A percentile compares a stretch with the other conserved stretches of the same genome.
phyloP scores from a whole-genome alignment of 1,284 basidiomycete genomes.

The Caloboletus firmus region DNA sequence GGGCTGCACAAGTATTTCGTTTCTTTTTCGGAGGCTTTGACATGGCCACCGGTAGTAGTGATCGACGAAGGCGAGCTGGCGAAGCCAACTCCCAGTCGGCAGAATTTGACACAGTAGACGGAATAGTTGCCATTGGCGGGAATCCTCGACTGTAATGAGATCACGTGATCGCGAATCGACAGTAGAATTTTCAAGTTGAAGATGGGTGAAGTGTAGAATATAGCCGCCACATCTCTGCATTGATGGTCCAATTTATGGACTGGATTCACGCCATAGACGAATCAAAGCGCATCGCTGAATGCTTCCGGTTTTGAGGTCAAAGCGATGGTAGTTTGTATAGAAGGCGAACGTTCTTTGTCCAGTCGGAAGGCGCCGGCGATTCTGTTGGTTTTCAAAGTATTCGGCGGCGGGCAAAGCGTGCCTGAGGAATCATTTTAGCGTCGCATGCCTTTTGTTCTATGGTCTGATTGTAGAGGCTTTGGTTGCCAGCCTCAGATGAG shows the following conservation, averaged over 20 bases:
- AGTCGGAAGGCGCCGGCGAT: background rate
- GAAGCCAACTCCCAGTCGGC: conserved; percentile 1
- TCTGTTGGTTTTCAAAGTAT: background rate
- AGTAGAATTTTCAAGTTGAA: background rate
- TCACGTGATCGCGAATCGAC: conserved; percentile 8
- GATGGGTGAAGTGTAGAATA: too few species aligned
- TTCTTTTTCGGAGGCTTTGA: conserved; percentile 14
- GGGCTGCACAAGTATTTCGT: conserved; percentile 18
- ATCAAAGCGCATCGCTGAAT: background rate
- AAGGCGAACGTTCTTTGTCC: too few species aligned
- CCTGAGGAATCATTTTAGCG: background rate
- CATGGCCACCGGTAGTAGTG: background rate
- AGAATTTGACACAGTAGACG: background rate
- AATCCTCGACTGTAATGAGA: background rate
- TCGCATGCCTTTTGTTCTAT: background rate
- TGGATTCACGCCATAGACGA: background rate
- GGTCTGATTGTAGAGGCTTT: background rate
- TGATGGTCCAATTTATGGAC: background rate
- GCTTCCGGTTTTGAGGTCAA: background rate
- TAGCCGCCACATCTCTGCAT: background rate
- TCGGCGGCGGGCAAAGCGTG: background rate
- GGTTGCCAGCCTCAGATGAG: background rate
- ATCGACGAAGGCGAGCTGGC: background rate
- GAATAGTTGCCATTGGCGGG: background rate
- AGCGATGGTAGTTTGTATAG: background rate